Conservation (phyloP, 805 yeast species). For the Zygotorulaspora sp. region DNA sequence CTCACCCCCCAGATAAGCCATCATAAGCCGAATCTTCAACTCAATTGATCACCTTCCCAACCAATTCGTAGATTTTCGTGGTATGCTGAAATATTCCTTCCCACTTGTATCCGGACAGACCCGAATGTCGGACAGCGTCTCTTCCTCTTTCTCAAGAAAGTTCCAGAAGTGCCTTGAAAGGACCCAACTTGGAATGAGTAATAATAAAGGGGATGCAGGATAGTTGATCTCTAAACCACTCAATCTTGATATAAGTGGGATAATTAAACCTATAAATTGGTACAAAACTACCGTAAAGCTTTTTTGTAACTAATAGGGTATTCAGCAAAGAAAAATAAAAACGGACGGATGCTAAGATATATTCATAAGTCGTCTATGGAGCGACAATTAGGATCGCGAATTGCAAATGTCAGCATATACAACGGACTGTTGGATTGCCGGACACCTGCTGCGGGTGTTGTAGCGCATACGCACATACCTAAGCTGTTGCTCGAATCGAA, state of each 20-base stretch:
- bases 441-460: not conserved
- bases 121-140: not conserved
- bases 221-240: slow-evolving; percentile 4
- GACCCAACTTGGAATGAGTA: not conserved
- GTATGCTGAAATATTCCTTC: too few species aligned
- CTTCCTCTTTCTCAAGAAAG: slow-evolving; percentile 2
- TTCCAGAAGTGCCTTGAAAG: slow-evolving; percentile 10
- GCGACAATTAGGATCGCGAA: slow-evolving; percentile 10
- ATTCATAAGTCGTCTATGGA: slow-evolving; percentile 10
- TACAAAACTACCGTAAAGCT: too few species aligned
- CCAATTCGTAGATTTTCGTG: too few species aligned
- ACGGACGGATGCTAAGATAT: slow-evolving; percentile 10
- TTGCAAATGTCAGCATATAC: not conserved
- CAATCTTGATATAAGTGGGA: slow-evolving; percentile 8
- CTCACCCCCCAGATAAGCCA: slow-evolving; percentile 10
- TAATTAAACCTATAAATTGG: too few species aligned
- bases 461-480: not conserved
- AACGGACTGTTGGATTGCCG: not conserved
- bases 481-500: not conserved
- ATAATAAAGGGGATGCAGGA: not conserved
- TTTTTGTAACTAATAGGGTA: too few species aligned
- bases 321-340: not conserved
- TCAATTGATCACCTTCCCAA: too few species aligned
- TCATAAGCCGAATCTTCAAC: too few species aligned
- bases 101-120: too few species aligned